Percentiles rank a stretch among this genome's conserved stretches.
Evolutionary conservation across 2,329 filamentous ascomycete species (phyloP).

Genomic region (Claviceps monticola): DNA sequence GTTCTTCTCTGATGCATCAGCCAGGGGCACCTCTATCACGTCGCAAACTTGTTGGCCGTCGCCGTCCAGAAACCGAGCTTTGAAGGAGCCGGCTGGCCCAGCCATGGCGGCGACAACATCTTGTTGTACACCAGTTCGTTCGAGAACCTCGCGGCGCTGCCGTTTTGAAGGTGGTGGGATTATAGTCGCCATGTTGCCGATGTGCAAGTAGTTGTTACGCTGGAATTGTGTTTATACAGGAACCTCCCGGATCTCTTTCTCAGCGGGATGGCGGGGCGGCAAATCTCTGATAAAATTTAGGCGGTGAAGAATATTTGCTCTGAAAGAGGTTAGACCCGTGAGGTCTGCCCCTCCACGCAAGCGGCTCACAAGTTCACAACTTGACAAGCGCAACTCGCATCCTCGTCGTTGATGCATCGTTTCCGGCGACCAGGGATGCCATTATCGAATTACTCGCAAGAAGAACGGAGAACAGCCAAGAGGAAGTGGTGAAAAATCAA

Average conservation of each 20-base stretch:
- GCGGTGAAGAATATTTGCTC: constrained; percentile 11
- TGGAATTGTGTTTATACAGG: not conserved
- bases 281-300: constrained; percentile 15
- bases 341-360: not conserved
- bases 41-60: constrained; percentile 58
- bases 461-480: too few relatives aligned
- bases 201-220: not conserved
- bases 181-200: constrained; percentile 56
- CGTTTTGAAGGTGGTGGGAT: constrained; percentile 78
- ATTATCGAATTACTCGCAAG: too few relatives aligned
- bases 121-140: constrained; percentile 60
- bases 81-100: constrained; percentile 59
- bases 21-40: constrained; percentile 61
- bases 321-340: not conserved
- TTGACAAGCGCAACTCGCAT: too few relatives aligned
- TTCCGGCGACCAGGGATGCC: too few relatives aligned
- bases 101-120: constrained; percentile 56
- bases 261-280: constrained; percentile 4
- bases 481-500: too few relatives aligned
- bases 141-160: constrained; percentile 62
- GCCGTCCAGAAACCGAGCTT: constrained; percentile 78
- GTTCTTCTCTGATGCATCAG: constrained; percentile 78
- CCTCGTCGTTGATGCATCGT: too few relatives aligned
- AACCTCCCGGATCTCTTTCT: not conserved
- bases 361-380: too few relatives aligned